These are phyloP conservation scores for Phytopythium aichiense DNA, from an alignment of 352 stramenopile species.

Conservation along the genomic window DNA sequence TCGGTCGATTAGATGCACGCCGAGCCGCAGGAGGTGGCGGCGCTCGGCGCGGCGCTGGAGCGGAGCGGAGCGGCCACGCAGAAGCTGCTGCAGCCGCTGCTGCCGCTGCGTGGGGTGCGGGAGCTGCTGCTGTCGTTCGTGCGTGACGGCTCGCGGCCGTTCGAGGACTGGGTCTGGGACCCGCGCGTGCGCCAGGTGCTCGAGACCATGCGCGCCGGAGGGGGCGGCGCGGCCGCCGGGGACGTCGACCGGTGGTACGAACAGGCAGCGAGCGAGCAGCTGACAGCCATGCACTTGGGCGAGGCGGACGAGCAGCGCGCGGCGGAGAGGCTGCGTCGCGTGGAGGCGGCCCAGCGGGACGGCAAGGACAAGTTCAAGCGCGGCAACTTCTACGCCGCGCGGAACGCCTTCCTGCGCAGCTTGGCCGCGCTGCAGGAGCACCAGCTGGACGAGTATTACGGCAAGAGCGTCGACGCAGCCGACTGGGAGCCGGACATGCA, in stretches of 20 bases:
- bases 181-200: slow-evolving; percentile 53
- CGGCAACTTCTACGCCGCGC: slow-evolving; percentile 57
- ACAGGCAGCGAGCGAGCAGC: slow-evolving; percentile 20
- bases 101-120: slow-evolving; percentile 57
- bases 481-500: slow-evolving; percentile 47
- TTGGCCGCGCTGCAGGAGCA: slow-evolving; percentile 32
- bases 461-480: slow-evolving; percentile 17
- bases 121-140: slow-evolving; percentile 72
- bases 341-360: slow-evolving; percentile 45
- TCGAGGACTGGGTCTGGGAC: slow-evolving; percentile 81
- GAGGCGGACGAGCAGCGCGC: slow-evolving; percentile 15
- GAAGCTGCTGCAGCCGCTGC: slow-evolving; percentile 47
- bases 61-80: slow-evolving; percentile 47
- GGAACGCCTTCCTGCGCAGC: slow-evolving; percentile 63
- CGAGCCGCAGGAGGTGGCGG: slow-evolving; percentile 22
- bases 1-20: slow-evolving; percentile 8
- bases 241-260: slow-evolving; percentile 46
- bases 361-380: slow-evolving; percentile 65
- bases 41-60: slow-evolving; percentile 36
- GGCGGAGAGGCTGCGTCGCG: slow-evolving; percentile 26
- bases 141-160: slow-evolving; percentile 43
- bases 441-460: slow-evolving; percentile 48
- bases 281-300: slow-evolving; percentile 1
- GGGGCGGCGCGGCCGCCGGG: slow-evolving; percentile 16
- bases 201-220: slow-evolving; percentile 27